Evolutionary conservation across 345 rosid species (phyloP), one percentile per base, ranked within the genome.

Genomic region (Brassica carinata): DNA sequence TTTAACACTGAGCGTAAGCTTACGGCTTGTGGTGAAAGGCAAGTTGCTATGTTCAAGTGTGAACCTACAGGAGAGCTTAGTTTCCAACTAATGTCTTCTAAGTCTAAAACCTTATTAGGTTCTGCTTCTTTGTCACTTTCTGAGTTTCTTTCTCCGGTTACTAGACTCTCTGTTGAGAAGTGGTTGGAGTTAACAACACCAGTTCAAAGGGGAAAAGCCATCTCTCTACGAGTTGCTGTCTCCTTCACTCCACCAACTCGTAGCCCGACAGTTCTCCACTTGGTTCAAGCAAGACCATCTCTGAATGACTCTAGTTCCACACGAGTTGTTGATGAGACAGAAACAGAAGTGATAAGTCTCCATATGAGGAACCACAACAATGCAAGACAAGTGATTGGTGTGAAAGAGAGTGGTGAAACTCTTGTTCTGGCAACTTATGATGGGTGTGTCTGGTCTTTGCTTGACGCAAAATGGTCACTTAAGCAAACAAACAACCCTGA

Each of bases 1-100:
- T 89, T 88, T 78, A 83, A 87, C 77, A 84, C 83, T 58, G 93
- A 93, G 83, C 85, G 77, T 67, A 89, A 79, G 66, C 84, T 88
- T 72, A 86, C 87, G 5, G 78, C 92, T 65, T 26, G 9, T 8
- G 83, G 86, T 58, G 81, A 82, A 84, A 93, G 90, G 86, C 89
- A 89, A 79, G 88, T 90, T 76, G 90, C 91, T 77, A 82, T 87
- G 2, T 90, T 96, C 84, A 90, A 83, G 23, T 92, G 99, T 87
- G 97, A 94, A 64, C 89, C 95, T 3, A 83, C 72, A 23, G 99
- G 99, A 67, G 88, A 96, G 76, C 85, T 96, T 68, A 81, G 85
- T 62, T 90, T 96, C 76, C 92, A 93, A 77, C 92, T 96, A 17
- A 78, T 86, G 72, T 87, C 93, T 36, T 79, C 85, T 63, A 85